These are phyloP conservation scores for Tephrocybe sp. DNA, from an alignment of 768 basidiomycete genomes.

Conservation along the genomic window DNA sequence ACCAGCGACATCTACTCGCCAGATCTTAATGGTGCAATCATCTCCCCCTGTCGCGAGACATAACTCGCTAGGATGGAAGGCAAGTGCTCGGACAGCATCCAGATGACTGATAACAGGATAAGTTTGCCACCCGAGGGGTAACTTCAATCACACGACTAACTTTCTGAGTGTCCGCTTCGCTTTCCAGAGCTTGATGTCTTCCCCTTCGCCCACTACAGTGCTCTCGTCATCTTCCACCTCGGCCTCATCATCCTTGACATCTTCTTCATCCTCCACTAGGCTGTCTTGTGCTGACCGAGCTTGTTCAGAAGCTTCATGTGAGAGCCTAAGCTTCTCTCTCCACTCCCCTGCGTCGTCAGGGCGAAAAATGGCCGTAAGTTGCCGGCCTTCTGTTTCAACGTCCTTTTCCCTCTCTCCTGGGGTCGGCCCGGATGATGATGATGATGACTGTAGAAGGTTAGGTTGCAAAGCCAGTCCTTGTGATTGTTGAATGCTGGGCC, in stretches of 20 bases:
- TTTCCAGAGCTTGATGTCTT: constrained; percentile 79
- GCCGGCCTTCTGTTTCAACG: constrained; percentile 47
- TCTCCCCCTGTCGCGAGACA: constrained; percentile 93
- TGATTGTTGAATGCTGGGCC: constrained; percentile 37
- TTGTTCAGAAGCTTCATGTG: constrained; percentile 62
- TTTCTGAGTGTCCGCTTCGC: constrained; percentile 85
- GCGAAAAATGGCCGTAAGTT: constrained; percentile 80
- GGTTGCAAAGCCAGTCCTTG: constrained; percentile 26
- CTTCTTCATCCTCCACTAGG: constrained; percentile 26
- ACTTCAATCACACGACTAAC: constrained; percentile 49
- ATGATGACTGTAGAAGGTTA: constrained; percentile 31
- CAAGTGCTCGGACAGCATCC: constrained; percentile 87
- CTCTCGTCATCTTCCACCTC: constrained; percentile 74
- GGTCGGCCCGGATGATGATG: constrained; percentile 26
- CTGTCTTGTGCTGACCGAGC: constrained; percentile 41
- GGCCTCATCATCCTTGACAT: constrained; percentile 50
- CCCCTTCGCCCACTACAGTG: constrained; percentile 64
- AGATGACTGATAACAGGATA: constrained; percentile 64
- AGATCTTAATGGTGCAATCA: constrained; percentile 94
- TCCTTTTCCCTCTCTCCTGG: constrained; percentile 46
- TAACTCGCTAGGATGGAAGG: constrained; percentile 85
- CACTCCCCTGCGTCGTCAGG: constrained; percentile 86
- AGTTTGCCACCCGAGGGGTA: constrained; percentile 14
- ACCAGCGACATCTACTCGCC: constrained; percentile 81
- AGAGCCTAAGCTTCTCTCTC: constrained; percentile 73